Base-by-base conservation (phyloP, 169 alveolate species). In the Pseudocohnilembus persalinus region DNA sequence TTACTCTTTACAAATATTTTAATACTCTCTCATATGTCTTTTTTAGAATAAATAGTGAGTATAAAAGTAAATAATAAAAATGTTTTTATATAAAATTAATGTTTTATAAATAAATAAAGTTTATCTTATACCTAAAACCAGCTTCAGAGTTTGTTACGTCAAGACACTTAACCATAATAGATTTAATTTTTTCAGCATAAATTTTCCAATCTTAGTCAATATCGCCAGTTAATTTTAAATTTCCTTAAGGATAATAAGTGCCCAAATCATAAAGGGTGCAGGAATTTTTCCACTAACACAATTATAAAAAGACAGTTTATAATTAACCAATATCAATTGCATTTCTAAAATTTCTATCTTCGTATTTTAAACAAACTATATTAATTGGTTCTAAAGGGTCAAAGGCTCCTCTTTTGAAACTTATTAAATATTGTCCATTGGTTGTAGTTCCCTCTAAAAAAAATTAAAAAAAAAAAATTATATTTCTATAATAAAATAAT, bases 331-430 rank as follows among this genome's bases (percentile, higher is more conserved):
- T 35, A 74, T 85, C 89, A 25, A 86, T 30, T 31, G 87, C 90
- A 0, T 49, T 49, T 74, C 76, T 73, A 29, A 86, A 49, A 24
- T 81, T 64, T 35, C 90, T 81, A 31, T 74, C 76, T 25, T 75
- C 68, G 28, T 86, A 86, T 68, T 80, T 77, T 29, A 86, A 29
- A 33, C 90, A 86, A 31, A 74, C n/a, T 6, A 86, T 86, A 49
- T 86, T 74, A 0, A 86, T 33, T 11, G 90, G 90, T 27, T 35
- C 64, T 26, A 80, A n/a, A 84, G 80, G 73, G 29, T 77, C 85
- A 81, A 93, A 93, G n/a, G 96, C 95, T 1, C 96, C 96, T 72
- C 77, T 93, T 78, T 93, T 93, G 83, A 93, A 93, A 32, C 86
- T 80, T 30, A 93, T 74, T 33, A 93, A 49, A 79, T 90, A 89